A percentile compares a stretch with the other conserved stretches of the same genome.
Conservation (phyloP, 2,329 filamentous ascomycete species). For the Monosporascus cannonballus region DNA sequence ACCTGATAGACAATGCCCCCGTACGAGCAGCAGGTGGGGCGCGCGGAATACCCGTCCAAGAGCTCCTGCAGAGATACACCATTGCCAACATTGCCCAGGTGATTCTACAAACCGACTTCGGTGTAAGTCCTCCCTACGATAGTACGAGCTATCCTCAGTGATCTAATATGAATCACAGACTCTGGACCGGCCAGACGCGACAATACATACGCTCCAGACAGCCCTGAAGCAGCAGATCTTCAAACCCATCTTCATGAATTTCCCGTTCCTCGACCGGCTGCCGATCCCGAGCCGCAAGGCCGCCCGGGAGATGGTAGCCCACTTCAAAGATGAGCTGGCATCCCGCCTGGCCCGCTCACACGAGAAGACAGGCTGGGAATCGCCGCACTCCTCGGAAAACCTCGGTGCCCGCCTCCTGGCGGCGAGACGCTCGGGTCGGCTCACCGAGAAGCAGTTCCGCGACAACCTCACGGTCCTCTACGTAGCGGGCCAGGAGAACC, state of each 20-base stretch:
- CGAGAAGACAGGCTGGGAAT: no score
- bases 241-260: constrained; percentile 28
- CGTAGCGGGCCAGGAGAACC: constrained; percentile 36
- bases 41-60: constrained; percentile 25
- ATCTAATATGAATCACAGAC: constrained; percentile 9
- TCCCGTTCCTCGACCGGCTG: constrained; percentile 24
- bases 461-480: constrained; percentile 35
- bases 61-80: constrained; percentile 28
- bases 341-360: background rate
- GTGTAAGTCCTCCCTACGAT: constrained; percentile 7
- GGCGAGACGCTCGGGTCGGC: constrained; percentile 15
- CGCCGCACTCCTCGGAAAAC: no score
- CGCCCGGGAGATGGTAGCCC: constrained; percentile 19
- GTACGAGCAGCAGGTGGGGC: constrained; percentile 3
- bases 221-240: constrained; percentile 27
- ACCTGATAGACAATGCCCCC: background rate
- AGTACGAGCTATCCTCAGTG: background rate
- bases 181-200: constrained; percentile 12
- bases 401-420: constrained; percentile 16
- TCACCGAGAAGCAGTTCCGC: constrained; percentile 31
- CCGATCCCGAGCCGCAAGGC: constrained; percentile 20
- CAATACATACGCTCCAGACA: constrained; percentile 19
- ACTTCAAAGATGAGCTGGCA: constrained; percentile 20
- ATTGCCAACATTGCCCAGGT: constrained; percentile 30
- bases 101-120: constrained; percentile 20